Percentiles rank a stretch among this genome's conserved stretches.
These are phyloP conservation scores for Trapa incisa DNA, from an alignment of 345 rosid species.

Conservation along the genomic window DNA sequence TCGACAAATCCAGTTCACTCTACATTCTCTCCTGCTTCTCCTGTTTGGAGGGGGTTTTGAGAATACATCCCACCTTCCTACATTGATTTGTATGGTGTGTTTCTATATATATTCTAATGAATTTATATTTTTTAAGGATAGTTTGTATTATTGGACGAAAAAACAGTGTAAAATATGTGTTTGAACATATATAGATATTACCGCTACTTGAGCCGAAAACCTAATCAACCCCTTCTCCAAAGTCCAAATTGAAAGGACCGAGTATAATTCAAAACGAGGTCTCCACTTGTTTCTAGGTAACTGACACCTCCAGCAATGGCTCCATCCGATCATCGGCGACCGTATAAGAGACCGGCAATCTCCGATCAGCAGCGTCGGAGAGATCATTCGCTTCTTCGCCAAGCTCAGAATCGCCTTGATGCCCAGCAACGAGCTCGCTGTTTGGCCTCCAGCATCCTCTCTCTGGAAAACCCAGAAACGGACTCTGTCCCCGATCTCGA, in stretches of 20 bases:
- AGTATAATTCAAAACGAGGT: neutral
- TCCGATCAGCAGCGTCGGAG: conserved; percentile 90
- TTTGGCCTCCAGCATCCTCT: conserved; percentile 62
- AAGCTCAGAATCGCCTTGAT: conserved; percentile 63
- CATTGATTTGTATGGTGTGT: too few relatives aligned
- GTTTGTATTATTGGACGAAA: too few relatives aligned
- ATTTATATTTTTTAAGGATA: too few relatives aligned
- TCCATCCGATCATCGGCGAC: conserved; percentile 71
- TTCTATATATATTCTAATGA: too few relatives aligned
- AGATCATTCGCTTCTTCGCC: conserved; percentile 65
- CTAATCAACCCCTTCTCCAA: neutral
- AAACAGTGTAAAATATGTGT: too few relatives aligned
- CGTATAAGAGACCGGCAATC: conserved; percentile 66
- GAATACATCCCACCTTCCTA: too few relatives aligned
- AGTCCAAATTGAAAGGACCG: neutral
- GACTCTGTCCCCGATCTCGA: conserved; percentile 22
- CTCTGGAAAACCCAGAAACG: conserved; percentile 32
- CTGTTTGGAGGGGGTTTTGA: too few relatives aligned
- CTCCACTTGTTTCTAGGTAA: neutral
- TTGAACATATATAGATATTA: too few relatives aligned
- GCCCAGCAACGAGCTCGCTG: conserved; percentile 80
- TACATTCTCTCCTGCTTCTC: too few relatives aligned
- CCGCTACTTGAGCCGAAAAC: neutral
- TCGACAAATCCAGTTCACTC: too few relatives aligned
- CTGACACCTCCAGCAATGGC: conserved; percentile 30